These are phyloP conservation scores for Symbiodinium pilosum DNA, from an alignment of 73 alveolate species.

Conservation along the genomic window DNA sequence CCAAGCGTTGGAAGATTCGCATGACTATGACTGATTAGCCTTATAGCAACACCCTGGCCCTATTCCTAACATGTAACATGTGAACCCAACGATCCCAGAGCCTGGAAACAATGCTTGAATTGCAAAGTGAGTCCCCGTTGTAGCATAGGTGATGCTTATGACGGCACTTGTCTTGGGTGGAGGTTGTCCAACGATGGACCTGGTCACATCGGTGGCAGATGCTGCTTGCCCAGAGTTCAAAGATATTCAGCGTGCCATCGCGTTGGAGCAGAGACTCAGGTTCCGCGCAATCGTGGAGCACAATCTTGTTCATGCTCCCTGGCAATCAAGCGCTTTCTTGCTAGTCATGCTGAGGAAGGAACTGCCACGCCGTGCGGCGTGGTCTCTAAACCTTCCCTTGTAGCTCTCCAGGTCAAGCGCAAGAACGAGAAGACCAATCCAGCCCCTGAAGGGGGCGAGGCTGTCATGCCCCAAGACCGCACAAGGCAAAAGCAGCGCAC, in stretches of 20 bases:
- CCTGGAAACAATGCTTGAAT: too few species aligned
- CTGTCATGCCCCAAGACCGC: not conserved
- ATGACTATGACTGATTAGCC: too few species aligned
- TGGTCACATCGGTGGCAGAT: constrained; percentile 83
- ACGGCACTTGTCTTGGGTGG: not conserved
- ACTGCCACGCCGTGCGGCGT: too few species aligned
- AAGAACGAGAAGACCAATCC: not conserved
- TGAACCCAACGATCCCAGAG: too few species aligned
- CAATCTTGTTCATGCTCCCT: not conserved
- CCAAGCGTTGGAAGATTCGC: too few species aligned
- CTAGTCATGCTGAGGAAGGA: not conserved
- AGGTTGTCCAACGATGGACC: constrained; percentile 50
- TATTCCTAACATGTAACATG: too few species aligned
- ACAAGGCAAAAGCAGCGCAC: too few species aligned
- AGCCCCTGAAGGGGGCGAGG: not conserved
- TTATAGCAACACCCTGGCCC: too few species aligned
- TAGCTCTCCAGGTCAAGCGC: constrained; percentile 7
- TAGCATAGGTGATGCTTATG: not conserved
- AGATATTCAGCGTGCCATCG: not conserved
- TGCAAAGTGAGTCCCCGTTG: too few species aligned
- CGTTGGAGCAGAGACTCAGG: not conserved
- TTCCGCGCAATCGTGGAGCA: constrained; percentile 64
- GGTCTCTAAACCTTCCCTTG: too few species aligned
- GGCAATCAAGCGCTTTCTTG: not conserved
- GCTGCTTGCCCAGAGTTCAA: not conserved